These are phyloP conservation scores for Amesomyces nigricolor DNA, from an alignment of 2,329 filamentous ascomycete species.

Conservation along the genomic window DNA sequence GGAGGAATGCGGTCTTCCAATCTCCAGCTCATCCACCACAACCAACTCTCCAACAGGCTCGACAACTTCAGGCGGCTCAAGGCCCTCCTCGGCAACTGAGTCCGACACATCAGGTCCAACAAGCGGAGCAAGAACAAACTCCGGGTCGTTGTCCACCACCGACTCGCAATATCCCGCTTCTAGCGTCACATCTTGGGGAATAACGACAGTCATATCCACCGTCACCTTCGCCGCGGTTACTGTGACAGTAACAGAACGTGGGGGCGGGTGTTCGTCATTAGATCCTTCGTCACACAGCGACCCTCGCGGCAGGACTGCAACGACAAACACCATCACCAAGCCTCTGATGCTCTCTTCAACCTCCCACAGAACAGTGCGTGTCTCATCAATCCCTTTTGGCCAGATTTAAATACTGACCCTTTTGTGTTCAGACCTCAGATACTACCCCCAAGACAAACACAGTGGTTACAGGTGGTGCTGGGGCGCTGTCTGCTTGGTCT, in stretches of 20 bases:
- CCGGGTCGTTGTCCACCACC: neutral
- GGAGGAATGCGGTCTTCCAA: constrained; percentile 18
- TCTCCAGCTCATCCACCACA: neutral
- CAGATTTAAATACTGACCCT: too few species aligned
- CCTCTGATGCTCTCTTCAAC: constrained; percentile 3
- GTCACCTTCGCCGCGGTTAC: constrained; percentile 6
- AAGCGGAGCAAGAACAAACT: neutral
- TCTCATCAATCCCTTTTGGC: too few species aligned
- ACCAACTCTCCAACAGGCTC: neutral
- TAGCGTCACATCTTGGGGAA: constrained; percentile 17
- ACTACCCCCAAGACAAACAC: neutral
- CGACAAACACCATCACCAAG: neutral
- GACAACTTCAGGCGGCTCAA: neutral
- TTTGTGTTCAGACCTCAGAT: too few species aligned
- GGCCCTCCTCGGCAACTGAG: neutral
- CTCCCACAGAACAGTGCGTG: neutral
- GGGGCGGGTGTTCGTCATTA: neutral
- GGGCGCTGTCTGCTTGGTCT: neutral
- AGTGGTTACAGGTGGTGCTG: neutral
- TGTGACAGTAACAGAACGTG: constrained; percentile 10
- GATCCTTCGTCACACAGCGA: neutral
- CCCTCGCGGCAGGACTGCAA: neutral
- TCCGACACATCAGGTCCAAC: neutral
- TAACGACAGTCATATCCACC: constrained; percentile 15
- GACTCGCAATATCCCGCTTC: neutral